Evolutionary conservation across 2,329 filamentous ascomycete species (phyloP).

Genomic region (Teratosphaeria viscida): DNA sequence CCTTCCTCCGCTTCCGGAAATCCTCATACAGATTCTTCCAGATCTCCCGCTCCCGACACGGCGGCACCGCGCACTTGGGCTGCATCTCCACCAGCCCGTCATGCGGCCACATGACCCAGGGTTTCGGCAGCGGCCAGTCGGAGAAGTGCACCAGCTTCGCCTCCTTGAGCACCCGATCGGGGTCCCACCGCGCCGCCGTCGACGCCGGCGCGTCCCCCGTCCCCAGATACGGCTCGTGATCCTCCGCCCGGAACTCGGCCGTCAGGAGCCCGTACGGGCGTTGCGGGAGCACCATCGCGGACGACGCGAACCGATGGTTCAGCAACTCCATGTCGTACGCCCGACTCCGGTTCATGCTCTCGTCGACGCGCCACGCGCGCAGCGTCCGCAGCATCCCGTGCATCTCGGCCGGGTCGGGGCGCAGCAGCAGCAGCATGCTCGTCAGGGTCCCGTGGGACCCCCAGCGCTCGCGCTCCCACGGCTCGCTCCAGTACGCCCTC

Average conservation of each 20-base stretch:
- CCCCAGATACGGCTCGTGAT: constrained; percentile 45
- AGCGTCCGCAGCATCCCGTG: constrained; percentile 27
- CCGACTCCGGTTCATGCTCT: constrained; percentile 20
- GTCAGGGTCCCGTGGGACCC: constrained; percentile 36
- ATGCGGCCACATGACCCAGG: constrained; percentile 43
- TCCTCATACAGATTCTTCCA: constrained; percentile 30
- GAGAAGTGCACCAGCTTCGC: constrained; percentile 61
- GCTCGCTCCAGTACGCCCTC: constrained; percentile 52
- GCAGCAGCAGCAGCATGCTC: constrained; percentile 51
- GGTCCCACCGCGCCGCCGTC: constrained; percentile 46
- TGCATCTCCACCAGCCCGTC: constrained; percentile 32
- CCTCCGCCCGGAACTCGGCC: constrained; percentile 49
- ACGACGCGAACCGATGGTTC: constrained; percentile 50
- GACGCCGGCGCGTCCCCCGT: constrained; percentile 4
- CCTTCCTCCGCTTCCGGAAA: constrained; percentile 17
- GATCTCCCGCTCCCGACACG: constrained; percentile 26
- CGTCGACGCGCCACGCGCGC: constrained; percentile 22
- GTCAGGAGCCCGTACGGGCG: constrained; percentile 51
- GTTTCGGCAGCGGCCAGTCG: constrained; percentile 61
- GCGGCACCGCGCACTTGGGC: constrained; percentile 28
- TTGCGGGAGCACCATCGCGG: constrained; percentile 53
- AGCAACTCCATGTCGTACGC: constrained; percentile 59
- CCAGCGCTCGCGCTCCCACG: constrained; percentile 16
- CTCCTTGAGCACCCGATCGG: constrained; percentile 44
- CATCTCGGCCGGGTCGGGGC: constrained; percentile 47